Percentiles rank a stretch among this genome's conserved stretches.
Evolutionary conservation across 1,284 basidiomycete genomes (phyloP).

Genomic region (Trichosporon sp.): DNA sequence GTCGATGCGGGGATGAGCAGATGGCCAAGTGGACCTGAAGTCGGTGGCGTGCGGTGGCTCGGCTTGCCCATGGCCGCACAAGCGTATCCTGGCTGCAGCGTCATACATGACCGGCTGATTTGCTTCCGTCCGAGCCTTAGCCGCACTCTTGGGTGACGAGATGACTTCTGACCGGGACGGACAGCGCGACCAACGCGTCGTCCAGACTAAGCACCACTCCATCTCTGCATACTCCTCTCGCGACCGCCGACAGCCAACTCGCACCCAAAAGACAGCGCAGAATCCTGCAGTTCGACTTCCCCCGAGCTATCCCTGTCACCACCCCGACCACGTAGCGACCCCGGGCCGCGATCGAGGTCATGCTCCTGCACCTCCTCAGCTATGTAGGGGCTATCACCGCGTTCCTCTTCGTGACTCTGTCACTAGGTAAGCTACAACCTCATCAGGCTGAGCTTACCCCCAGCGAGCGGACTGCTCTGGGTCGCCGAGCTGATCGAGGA

Average conservation of each 20-base stretch:
- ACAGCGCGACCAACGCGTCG: background rate
- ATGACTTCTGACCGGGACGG: background rate
- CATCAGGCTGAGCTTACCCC: background rate
- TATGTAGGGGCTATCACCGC: slow-evolving; percentile 70
- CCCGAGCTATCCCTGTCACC: background rate
- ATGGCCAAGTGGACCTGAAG: background rate
- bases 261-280: background rate
- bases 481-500: slow-evolving; percentile 93
- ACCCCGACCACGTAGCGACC: background rate
- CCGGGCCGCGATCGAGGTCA: slow-evolving; percentile 27
- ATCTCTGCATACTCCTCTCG: background rate
- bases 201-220: background rate
- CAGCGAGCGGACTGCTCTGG: slow-evolving; percentile 89
- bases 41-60: slow-evolving; percentile 3
- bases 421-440: slow-evolving; percentile 63
- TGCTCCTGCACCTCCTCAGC: slow-evolving; percentile 54
- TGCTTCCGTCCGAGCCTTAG: background rate
- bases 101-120: slow-evolving; percentile 10
- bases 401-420: slow-evolving; percentile 77
- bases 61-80: too few species aligned
- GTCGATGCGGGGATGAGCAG: background rate
- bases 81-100: background rate
- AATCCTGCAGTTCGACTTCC: background rate
- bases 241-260: background rate
- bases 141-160: slow-evolving; percentile 1